Conservation (phyloP, 352 stramenopile genomes). For the Phytophthora fragariaefolia region DNA sequence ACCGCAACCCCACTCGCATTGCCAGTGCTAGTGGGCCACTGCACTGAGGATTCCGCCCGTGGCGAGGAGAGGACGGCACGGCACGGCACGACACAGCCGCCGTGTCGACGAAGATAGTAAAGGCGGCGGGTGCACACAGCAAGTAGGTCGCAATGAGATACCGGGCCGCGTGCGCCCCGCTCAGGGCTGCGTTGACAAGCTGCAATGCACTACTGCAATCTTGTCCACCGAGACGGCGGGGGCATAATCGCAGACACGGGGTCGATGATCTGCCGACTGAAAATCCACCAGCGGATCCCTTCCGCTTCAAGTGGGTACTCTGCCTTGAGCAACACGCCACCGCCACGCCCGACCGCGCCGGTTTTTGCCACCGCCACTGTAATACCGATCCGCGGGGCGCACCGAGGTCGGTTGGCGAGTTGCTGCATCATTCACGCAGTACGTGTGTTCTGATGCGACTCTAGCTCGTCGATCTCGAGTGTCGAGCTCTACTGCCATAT, state of each 20-base stretch:
- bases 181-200: conserved; percentile 9
- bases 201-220: too few species aligned
- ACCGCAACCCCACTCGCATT: too few species aligned
- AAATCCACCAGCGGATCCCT: conserved; percentile 7
- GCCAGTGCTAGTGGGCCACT: too few species aligned
- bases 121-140: background rate
- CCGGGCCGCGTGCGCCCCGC: conserved; percentile 7
- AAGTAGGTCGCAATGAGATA: background rate
- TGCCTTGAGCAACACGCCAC: background rate
- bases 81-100: background rate
- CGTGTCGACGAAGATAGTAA: conserved; percentile 13
- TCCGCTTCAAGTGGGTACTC: background rate
- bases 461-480: background rate
- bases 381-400: conserved; percentile 7
- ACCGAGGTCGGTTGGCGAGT: too few species aligned
- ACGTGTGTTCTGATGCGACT: conserved; percentile 1
- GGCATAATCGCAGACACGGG: conserved; percentile 15
- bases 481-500: background rate
- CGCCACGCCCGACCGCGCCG: background rate
- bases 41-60: background rate
- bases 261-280: conserved; percentile 16
- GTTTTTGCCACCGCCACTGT: conserved; percentile 7
- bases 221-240: conserved; percentile 23
- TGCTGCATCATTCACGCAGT: too few species aligned
- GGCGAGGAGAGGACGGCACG: conserved; percentile 6